Evolutionary conservation across 2,329 filamentous ascomycete species (phyloP).

Genomic region (Rhynchosporium agropyri): DNA sequence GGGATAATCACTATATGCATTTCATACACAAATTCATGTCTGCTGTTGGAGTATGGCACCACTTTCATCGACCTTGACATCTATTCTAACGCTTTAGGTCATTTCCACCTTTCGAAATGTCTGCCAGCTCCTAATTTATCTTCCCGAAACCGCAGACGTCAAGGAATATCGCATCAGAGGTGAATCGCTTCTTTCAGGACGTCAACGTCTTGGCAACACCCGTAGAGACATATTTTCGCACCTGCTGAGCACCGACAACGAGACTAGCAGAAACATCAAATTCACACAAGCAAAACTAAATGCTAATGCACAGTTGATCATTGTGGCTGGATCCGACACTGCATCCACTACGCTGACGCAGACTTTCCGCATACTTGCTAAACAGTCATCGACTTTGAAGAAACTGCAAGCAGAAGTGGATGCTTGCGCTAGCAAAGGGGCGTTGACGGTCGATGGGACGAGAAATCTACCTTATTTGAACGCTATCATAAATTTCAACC

Average conservation of each 20-base stretch:
- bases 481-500: slow-evolving; percentile 25
- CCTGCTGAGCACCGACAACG: slow-evolving; percentile 20
- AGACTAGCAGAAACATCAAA: slow-evolving; percentile 11
- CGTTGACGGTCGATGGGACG: slow-evolving; percentile 18
- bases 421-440: not conserved
- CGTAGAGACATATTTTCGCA: slow-evolving; percentile 29
- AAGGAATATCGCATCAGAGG: slow-evolving; percentile 21
- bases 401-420: slow-evolving; percentile 29
- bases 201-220: slow-evolving; percentile 21
- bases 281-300: slow-evolving; percentile 27
- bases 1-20: slow-evolving; percentile 25
- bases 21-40: slow-evolving; percentile 29
- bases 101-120: slow-evolving; percentile 23
- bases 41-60: slow-evolving; percentile 15
- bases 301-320: slow-evolving; percentile 27
- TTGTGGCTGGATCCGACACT: slow-evolving; percentile 27
- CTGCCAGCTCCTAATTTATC: slow-evolving; percentile 21
- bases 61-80: not conserved
- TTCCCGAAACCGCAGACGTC: slow-evolving; percentile 23
- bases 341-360: slow-evolving; percentile 20
- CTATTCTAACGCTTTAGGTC: slow-evolving; percentile 10
- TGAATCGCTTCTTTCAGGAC: slow-evolving; percentile 21
- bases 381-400: slow-evolving; percentile 13
- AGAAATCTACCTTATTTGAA: slow-evolving; percentile 26
- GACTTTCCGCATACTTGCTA: slow-evolving; percentile 17